Base-by-base conservation (phyloP, 23 red algal species). In the Chondrus crispus region DNA sequence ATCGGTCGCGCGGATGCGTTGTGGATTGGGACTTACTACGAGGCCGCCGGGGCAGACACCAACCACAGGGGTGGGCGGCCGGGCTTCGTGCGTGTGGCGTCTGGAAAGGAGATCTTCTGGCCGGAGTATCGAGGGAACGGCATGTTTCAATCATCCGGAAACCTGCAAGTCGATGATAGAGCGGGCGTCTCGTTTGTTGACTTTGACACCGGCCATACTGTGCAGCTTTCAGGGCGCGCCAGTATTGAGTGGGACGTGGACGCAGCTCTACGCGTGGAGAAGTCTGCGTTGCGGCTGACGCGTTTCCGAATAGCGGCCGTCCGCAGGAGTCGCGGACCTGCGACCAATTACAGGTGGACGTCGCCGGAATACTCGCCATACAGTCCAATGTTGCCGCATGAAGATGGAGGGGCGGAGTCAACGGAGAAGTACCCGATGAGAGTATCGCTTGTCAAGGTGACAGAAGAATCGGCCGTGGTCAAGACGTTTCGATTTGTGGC, bases 71-170 rank as follows among this genome's bases (percentile, higher is more conserved):
- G 93, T 22, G 93, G 93, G 16, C 60, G 44, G 28, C 93, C 93
- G 5, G 93, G 93, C 11, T 95, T 95, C 63, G 74, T 95, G n/a
- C 64, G 68, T 2, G 62, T 80, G 1, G 28, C 39, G 1, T 33
- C 47, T 1, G 63, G 69, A 12, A 29, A 63, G 40, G 41, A 53
- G 35, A 16, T 95, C 33, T 84, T 52, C 47, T 95, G 83, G 84
- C 66, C 83, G 28, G 93, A 95, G 28, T 95, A 95, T 47, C 93
- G 93, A 14, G 93, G 93, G 33, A 95, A 95, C 30, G 93, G 93
- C 3, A 83, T 95, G 75, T 95, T 88, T 42, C 85, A 95, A 62
- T 85, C 84, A 10, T 66, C 55, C 43, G 93, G 93, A 8, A 95
- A 95, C 77, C 50, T 95, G 30, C 85, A 87, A 12, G 58, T 37